Base-by-base conservation (phyloP, 805 yeast genomes). In the Yarrowia yakushimensis region DNA sequence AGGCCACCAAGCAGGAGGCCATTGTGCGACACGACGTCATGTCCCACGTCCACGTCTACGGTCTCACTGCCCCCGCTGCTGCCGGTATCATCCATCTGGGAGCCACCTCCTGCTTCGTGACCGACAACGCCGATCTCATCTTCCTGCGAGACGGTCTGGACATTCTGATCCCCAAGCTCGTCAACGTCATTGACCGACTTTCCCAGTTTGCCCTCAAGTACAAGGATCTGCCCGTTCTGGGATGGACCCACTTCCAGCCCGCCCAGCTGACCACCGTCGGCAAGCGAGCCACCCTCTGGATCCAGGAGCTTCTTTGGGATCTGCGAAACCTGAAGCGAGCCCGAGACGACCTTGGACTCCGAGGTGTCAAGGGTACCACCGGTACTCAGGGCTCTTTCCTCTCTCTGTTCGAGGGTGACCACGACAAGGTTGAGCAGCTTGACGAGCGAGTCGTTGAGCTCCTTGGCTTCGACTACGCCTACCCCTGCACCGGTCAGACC, bases 171-270 rank as follows among this genome's bases (percentile, higher is more conserved):
- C 97, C 97, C 66, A 94, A 94, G 77, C 82, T 94, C 69, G 98
- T 91, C 70, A 94, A 94, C 71, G 98, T 94, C 67, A 94, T 94
- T 70, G 87, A 92, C 81, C 84, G 97, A 76, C 81, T 94, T 74
- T 77, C 90, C 65, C 79, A 88, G 73, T 94, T 94, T 75, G 98
- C 99, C 48, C 73, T 90, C 67, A 85, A 88, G 75, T 84, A 93
- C 81, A 94, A 94, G 79, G 98, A 94, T 76, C 77, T 92, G 77
- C 98, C 99, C 36, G 97, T 92, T 45, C 82, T 94, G 68, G 99
- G 99, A 34, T 94, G 98, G 98, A 94, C 99, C 63, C 99, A 94
- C 77, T 94, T 94, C 85, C 99, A 94, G 80, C 99, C 99, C 15
- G 99, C 99, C 61, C 99, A 94, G 80, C 84, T 94, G 75, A 93